These are phyloP conservation scores for Arabidopsis suecica DNA, from an alignment of 345 rosid species.

Conservation along the genomic window DNA sequence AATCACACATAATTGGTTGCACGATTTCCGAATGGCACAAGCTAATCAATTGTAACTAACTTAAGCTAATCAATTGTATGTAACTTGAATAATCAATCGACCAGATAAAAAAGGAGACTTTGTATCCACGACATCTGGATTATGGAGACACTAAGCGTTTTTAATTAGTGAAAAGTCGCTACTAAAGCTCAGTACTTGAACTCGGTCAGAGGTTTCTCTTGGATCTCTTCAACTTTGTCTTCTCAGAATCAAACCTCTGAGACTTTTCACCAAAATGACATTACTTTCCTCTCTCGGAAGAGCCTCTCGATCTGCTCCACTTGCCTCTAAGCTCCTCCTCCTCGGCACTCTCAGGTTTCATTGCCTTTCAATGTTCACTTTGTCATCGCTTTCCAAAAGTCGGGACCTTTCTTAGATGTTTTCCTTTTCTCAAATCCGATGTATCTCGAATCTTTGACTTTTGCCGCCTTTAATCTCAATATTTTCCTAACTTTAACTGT, in stretches of 20 bases:
- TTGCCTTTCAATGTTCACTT: not conserved
- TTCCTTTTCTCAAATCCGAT: not conserved
- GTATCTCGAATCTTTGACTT: not conserved
- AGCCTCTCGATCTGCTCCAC: conserved; percentile 60
- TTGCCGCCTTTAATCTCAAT: not conserved
- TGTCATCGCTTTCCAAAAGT: not conserved
- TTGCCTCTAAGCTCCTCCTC: conserved; percentile 62
- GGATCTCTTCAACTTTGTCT: not conserved
- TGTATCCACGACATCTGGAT: not conserved
- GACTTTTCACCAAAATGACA: conserved; percentile 46
- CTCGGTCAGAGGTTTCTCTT: conserved; percentile 28
- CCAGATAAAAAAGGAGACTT: too few relatives aligned
- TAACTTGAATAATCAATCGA: too few relatives aligned
- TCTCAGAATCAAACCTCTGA: not conserved
- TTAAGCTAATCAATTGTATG: too few relatives aligned
- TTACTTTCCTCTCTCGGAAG: conserved; percentile 59
- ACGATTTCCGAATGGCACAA: too few relatives aligned
- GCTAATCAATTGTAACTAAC: too few relatives aligned
- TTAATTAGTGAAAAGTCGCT: not conserved
- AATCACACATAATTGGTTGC: too few relatives aligned
- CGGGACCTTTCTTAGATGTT: not conserved
- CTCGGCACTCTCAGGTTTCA: conserved; percentile 76
- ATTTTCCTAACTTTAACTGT: not conserved
- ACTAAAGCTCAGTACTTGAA: not conserved
- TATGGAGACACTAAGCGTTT: too few relatives aligned